A percentile compares a stretch with the other conserved stretches of the same genome.
Conservation (phyloP, 1,284 basidiomycete genomes). For the Austroboletus niveus region DNA sequence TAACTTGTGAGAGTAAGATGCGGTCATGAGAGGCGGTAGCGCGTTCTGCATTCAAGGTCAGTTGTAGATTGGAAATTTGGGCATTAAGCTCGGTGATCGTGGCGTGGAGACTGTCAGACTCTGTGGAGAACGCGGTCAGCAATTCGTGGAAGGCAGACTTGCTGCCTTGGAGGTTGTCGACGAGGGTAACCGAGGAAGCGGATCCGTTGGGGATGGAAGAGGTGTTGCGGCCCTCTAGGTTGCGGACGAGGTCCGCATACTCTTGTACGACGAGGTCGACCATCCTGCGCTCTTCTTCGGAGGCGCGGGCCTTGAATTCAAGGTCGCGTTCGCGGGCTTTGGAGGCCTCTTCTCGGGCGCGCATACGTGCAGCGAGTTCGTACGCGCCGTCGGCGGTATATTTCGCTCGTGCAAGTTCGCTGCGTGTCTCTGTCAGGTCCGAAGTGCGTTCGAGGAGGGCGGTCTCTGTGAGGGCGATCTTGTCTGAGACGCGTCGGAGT, state of each 20-base stretch:
- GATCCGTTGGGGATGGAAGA: conserved; percentile 9
- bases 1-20: conserved; percentile 44
- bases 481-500: conserved; percentile 64
- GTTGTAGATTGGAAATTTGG: conserved; percentile 43
- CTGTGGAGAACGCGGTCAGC: conserved; percentile 48
- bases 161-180: conserved; percentile 46
- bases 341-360: conserved; percentile 51
- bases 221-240: conserved; percentile 47
- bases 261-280: conserved; percentile 62
- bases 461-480: conserved; percentile 58
- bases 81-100: conserved; percentile 46
- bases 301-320: conserved; percentile 38
- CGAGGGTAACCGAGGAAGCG: conserved; percentile 32
- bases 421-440: conserved; percentile 43
- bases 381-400: conserved; percentile 50
- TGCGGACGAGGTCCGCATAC: conserved; percentile 68
- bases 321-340: conserved; percentile 45
- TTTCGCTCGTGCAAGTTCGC: conserved; percentile 43
- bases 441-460: conserved; percentile 48
- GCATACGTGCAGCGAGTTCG: conserved; percentile 47
- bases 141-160: conserved; percentile 49
- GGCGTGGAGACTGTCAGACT: conserved; percentile 45
- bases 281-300: conserved; percentile 58
- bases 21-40: conserved; percentile 43
- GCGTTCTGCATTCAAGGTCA: conserved; percentile 48